Conservation (phyloP, 1,284 basidiomycete genomes). For the Mycosarcoma maydis region DNA sequence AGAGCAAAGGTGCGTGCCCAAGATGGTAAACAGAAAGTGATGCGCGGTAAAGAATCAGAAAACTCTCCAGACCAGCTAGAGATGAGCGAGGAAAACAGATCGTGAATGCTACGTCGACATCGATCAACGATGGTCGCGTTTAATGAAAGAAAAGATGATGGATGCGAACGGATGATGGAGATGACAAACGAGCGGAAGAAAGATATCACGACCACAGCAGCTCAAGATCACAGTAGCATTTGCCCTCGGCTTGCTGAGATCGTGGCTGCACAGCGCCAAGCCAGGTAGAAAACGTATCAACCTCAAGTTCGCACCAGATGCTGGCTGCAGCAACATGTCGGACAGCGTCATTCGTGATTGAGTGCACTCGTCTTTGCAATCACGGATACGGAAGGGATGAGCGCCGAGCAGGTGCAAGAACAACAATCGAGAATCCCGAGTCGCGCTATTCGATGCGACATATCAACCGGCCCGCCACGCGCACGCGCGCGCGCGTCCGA, state of each 20-base stretch:
- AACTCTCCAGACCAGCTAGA: conserved; percentile 35
- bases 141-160: not conserved
- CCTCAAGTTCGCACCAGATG: too few species aligned
- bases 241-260: too few species aligned
- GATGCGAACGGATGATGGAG: not conserved
- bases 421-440: too few species aligned
- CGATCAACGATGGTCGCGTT: conserved; percentile 25
- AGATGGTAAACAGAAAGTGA: too few species aligned
- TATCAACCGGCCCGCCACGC: conserved; percentile 26
- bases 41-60: too few species aligned
- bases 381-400: too few species aligned
- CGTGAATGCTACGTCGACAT: conserved; percentile 5
- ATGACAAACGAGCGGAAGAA: not conserved
- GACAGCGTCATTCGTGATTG: not conserved
- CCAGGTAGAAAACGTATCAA: conserved; percentile 14
- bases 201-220: too few species aligned
- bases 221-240: too few species aligned
- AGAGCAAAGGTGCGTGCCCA: not conserved
- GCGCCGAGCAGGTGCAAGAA: too few species aligned
- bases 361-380: too few species aligned
- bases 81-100: not conserved
- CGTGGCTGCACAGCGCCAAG: not conserved
- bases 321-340: too few species aligned
- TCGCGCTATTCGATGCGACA: conserved; percentile 37
- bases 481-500: too few species aligned